A percentile compares a stretch with the other conserved stretches of the same genome.
phyloP scores from a whole-genome alignment of 805 yeast species.

The Myxozyma melibiosi region DNA sequence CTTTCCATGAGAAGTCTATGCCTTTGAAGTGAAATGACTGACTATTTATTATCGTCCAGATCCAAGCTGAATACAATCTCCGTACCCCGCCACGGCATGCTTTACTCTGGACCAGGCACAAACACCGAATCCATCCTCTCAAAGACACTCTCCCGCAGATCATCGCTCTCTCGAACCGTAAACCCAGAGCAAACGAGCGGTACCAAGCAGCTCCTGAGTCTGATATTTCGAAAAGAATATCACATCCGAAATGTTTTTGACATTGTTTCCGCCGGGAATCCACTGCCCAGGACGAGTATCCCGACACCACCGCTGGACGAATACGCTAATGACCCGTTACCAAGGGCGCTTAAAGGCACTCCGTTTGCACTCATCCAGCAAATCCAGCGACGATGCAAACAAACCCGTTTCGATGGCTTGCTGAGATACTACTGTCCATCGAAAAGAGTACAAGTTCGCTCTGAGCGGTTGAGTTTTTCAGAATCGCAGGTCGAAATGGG shows the following conservation, averaged over 20 bases:
- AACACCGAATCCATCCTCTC: background rate
- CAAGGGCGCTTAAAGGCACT: conserved; percentile 14
- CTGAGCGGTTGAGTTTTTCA: no score
- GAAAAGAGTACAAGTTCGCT: no score
- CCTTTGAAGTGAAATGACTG: no score
- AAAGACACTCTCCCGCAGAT: background rate
- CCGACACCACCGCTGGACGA: background rate
- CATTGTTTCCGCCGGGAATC: conserved; percentile 1
- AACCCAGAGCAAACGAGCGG: background rate
- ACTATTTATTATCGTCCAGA: background rate
- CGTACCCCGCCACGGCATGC: conserved; percentile 12
- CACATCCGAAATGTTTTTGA: conserved; percentile 10
- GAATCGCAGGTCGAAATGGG: no score
- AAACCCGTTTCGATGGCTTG: conserved; percentile 7
- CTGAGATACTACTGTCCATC: conserved; percentile 19
- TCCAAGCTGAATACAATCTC: conserved; percentile 2
- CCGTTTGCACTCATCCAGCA: conserved; percentile 17
- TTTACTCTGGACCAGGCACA: conserved; percentile 2
- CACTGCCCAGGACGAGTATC: background rate
- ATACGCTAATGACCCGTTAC: background rate
- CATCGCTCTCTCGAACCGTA: background rate
- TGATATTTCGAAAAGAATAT: conserved; percentile 24
- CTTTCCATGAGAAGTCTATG: no score
- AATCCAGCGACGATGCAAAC: conserved; percentile 8
- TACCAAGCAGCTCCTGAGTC: conserved; percentile 16